Conservation (phyloP, 257 asterid species). For the Solanum chilense region DNA sequence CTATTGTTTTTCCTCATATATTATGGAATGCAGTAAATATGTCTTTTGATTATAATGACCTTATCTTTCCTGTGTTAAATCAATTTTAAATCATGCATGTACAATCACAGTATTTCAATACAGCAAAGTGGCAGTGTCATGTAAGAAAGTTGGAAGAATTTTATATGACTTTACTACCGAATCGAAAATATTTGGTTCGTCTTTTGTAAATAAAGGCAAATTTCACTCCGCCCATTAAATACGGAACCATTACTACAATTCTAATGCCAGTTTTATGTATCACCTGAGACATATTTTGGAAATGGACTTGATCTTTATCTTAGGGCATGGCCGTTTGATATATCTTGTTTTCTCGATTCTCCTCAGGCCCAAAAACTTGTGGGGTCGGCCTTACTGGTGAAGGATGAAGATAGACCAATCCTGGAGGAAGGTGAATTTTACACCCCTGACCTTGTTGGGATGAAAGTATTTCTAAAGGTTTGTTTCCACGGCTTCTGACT, state of each 20-base stretch:
- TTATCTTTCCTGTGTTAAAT: neutral
- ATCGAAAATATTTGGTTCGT: neutral
- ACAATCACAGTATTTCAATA: neutral
- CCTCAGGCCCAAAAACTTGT: slow-evolving; percentile 82
- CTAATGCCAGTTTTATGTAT: neutral
- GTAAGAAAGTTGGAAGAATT: neutral
- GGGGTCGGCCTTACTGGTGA: slow-evolving; percentile 75
- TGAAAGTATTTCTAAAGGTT: slow-evolving; percentile 79
- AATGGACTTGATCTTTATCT: neutral
- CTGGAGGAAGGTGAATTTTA: slow-evolving; percentile 89
- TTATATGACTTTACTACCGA: neutral
- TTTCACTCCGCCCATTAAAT: neutral
- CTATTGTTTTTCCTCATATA: neutral
- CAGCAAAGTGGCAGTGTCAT: neutral
- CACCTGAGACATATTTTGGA: neutral
- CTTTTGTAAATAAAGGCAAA: neutral
- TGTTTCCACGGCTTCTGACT: slow-evolving; percentile 7
- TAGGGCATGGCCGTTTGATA: neutral
- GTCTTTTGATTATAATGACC: neutral
- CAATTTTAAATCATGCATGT: neutral
- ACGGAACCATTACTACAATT: neutral
- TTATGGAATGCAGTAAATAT: neutral
- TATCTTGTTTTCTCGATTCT: neutral
- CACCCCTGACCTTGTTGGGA: slow-evolving; percentile 78
- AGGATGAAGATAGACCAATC: slow-evolving; percentile 65